These are phyloP conservation scores for Skeletonema grethae DNA, from an alignment of 108 stramenopile species.

Conservation along the genomic window DNA sequence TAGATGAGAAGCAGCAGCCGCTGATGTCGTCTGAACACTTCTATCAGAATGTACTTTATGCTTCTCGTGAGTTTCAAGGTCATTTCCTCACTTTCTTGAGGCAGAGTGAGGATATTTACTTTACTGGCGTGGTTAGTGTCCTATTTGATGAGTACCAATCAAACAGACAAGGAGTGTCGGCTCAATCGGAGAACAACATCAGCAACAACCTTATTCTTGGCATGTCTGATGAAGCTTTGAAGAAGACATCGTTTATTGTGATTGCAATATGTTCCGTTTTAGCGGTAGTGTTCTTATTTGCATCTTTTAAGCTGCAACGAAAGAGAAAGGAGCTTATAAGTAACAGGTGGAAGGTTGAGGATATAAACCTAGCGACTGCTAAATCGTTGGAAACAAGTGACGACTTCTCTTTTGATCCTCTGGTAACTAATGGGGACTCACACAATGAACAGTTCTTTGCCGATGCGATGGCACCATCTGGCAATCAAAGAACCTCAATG, in stretches of 20 bases:
- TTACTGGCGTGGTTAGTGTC: slow-evolving; percentile 5
- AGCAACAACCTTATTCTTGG: not conserved
- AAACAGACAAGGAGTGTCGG: not conserved
- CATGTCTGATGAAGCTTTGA: slow-evolving; percentile 1
- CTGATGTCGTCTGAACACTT: not conserved
- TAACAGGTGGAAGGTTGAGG: not conserved
- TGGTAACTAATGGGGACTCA: not conserved
- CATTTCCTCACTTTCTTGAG: not conserved
- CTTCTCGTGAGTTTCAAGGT: not conserved
- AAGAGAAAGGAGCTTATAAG: not conserved
- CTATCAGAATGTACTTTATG: not conserved
- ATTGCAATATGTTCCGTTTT: not conserved
- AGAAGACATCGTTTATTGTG: not conserved
- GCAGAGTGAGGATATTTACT: not conserved
- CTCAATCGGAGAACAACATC: not conserved
- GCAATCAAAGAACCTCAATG: not conserved
- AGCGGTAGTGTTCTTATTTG: not conserved
- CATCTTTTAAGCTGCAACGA: slow-evolving; percentile 5
- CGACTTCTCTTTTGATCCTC: slow-evolving; percentile 7
- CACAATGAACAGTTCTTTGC: not conserved
- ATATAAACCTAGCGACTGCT: not conserved
- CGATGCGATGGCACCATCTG: not conserved
- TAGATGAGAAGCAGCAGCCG: not conserved
- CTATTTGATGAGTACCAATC: not conserved
- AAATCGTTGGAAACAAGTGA: not conserved